Percentiles rank a stretch among this genome's conserved stretches.
Evolutionary conservation across 179 eudicot genomes (phyloP).

Genomic region (Sideroxylon spinosum): DNA sequence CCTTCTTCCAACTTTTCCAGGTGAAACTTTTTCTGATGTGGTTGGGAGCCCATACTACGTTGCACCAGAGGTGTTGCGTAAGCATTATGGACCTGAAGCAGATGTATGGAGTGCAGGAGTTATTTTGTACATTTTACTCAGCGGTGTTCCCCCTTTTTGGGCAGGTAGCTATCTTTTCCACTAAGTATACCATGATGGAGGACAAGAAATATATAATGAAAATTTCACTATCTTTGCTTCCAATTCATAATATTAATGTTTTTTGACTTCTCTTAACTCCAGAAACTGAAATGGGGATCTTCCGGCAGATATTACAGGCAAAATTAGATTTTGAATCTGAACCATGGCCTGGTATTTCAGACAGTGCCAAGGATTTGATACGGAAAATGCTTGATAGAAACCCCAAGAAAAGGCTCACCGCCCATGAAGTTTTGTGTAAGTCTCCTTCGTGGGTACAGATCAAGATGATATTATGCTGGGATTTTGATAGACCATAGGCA

Average conservation of each 20-base stretch:
- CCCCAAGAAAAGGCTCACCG: constrained; percentile 39
- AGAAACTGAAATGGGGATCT: constrained; percentile 49
- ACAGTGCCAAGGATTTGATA: constrained; percentile 42
- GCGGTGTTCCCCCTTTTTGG: constrained; percentile 51
- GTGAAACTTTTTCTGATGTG: constrained; percentile 36
- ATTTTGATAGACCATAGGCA: background rate
- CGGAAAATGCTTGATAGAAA: constrained; percentile 44
- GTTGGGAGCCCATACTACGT: constrained; percentile 50
- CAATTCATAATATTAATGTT: background rate
- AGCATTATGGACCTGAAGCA: constrained; percentile 43
- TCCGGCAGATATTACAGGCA: constrained; percentile 40
- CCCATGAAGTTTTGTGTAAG: constrained; percentile 49
- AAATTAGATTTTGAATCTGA: constrained; percentile 44
- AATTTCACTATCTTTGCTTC: background rate
- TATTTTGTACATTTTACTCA: constrained; percentile 41
- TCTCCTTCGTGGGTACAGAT: background rate
- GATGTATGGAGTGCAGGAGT: constrained; percentile 55
- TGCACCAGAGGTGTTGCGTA: constrained; percentile 47
- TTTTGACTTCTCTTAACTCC: constrained; percentile 15
- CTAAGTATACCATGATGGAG: background rate
- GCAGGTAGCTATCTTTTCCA: constrained; percentile 25
- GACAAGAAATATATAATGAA: no score
- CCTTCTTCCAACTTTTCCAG: constrained; percentile 15
- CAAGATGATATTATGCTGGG: background rate
- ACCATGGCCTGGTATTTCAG: constrained; percentile 47